Conservation (phyloP, 176 grass and related monocot species). For the maize (Zea mays) region DNA sequence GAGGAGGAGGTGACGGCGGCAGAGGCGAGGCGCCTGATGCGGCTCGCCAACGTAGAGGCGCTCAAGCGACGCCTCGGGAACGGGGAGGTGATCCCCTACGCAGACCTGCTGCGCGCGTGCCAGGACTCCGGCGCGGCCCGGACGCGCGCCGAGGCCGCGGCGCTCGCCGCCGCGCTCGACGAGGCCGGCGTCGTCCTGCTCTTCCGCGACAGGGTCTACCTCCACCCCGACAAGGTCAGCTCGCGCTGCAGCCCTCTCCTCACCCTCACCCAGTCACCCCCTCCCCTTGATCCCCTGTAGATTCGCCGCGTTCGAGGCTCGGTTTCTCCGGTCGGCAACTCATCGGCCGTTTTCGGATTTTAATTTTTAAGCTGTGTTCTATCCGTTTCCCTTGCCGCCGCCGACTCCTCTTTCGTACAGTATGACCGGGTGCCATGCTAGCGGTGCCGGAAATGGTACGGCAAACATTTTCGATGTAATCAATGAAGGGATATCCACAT, state of each 20-base stretch:
- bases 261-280: no score
- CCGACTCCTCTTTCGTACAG: neutral
- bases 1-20: conserved; percentile 55
- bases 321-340: neutral
- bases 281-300: neutral
- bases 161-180: conserved; percentile 75
- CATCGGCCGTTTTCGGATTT: neutral
- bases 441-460: neutral
- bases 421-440: neutral
- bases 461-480: conserved; percentile 1
- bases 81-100: conserved; percentile 73
- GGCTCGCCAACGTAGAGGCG: conserved; percentile 75
- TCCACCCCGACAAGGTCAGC: conserved; percentile 87
- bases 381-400: neutral
- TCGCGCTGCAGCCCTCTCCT: conserved; percentile 15
- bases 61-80: conserved; percentile 71
- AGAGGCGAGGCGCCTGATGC: conserved; percentile 82
- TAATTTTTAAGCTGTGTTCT: neutral
- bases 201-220: conserved; percentile 92
- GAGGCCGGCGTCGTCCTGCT: conserved; percentile 88
- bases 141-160: conserved; percentile 67
- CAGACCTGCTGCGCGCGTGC: conserved; percentile 75
- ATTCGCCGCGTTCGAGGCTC: neutral
- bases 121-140: conserved; percentile 66
- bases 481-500: neutral